Base-by-base conservation (phyloP, 108 stramenopile genomes). In the Hondaea fermentalgiana region DNA sequence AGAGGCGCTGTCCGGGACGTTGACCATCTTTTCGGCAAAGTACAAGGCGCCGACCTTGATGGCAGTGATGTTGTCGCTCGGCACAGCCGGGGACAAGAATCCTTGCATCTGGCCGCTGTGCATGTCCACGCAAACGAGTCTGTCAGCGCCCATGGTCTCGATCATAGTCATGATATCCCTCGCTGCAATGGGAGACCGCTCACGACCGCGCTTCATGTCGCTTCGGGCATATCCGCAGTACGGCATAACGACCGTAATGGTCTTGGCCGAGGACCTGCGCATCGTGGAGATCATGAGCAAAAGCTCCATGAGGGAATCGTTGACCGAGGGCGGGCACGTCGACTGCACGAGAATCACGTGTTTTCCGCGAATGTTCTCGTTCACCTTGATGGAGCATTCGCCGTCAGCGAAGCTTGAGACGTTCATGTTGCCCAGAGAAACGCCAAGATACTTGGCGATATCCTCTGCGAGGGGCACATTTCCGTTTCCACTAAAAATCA, bases 261-360 rank as follows among this genome's bases (percentile, higher is more conserved):
- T 87, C 58, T 90, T 53, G 35, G 89, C 89, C 17, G 55, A 57
- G 28, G 90, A 51, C 17, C 90, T 49, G 19, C 87, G 58, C 17
- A 47, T 44, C 25, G 90, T 49, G 4, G 58, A 28, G 55, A 90
- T 57, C 25, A 87, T 58, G 21, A 92, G 90, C 55, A 92, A 2
- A 28, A 92, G 76, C 47, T 91, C 92, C 51, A 92, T 92, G 49
- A 91, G 45, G 17, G 29, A 6, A 12, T 92, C 90, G 88, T 89
- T 91, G 5, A 92, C 88, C 1, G n/a, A n/a, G 17, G 90, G 90
- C 28, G 88, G 49, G 35, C 69, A 59, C 14, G 69, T 72, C 5
- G 72, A 43, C 87, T 92, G 92, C 60, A 92, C 87, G 17, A 92
- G 6, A 59, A 89, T 89, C 23, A 92, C 92, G 72, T 90, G 55